Conservation (phyloP, 306 rosid species). For the Ammopiptanthus mongolicus region DNA sequence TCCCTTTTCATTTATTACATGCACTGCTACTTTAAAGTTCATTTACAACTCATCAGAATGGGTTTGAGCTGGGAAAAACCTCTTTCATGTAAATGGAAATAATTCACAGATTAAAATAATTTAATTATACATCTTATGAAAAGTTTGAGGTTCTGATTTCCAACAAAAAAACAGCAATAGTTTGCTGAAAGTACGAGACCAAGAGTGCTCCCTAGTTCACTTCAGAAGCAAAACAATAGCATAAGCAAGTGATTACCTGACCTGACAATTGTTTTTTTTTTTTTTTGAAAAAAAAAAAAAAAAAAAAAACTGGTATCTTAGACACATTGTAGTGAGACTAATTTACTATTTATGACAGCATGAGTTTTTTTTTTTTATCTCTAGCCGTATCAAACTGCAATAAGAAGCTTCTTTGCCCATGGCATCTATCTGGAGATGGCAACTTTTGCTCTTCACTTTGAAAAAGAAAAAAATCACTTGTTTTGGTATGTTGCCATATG, state of each 20-base stretch:
- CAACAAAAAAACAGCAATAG: neutral
- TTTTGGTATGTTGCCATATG: neutral
- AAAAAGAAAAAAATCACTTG: conserved; percentile 3
- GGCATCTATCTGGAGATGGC: conserved; percentile 5
- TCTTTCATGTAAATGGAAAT: conserved; percentile 6
- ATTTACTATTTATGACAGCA: neutral
- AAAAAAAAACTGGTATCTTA: neutral
- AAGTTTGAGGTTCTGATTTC: neutral
- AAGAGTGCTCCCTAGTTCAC: neutral
- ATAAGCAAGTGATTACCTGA: conserved; percentile 6
- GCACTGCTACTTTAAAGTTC: conserved; percentile 2
- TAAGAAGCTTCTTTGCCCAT: conserved; percentile 29
- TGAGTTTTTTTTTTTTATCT: neutral
- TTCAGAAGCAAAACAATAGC: neutral
- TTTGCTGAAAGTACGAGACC: neutral
- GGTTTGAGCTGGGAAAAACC: conserved; percentile 10
- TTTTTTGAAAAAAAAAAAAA: neutral
- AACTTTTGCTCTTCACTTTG: neutral
- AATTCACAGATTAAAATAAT: neutral
- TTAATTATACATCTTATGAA: neutral
- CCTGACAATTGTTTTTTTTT: neutral
- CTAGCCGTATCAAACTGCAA: neutral
- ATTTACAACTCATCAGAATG: neutral
- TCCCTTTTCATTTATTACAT: conserved; percentile 8
- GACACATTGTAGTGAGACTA: neutral